Evolutionary conservation across 192 early-diverging fungal genomes (phyloP), one percentile per base, ranked within the genome.

Genomic region (Backusella morwellensis): DNA sequence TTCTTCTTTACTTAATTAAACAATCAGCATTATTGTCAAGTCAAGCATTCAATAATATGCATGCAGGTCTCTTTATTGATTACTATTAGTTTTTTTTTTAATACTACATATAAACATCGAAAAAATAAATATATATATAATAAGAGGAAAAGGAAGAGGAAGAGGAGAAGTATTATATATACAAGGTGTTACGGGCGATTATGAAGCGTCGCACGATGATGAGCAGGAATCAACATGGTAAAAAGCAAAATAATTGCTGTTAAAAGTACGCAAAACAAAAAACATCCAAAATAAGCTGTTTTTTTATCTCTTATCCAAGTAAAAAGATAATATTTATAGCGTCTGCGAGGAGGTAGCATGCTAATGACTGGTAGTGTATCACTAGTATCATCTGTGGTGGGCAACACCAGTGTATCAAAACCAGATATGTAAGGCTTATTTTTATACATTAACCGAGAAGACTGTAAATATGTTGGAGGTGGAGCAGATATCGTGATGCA

Each of bases 371-470:
- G 56, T 29, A 63, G 23, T 3, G 56, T 63, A 63, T 63, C 56
- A 63, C 23, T 63, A 11, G 12, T 0, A 63, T 63, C 56, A 11
- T 63, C 56, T 63, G 9, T 14, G 9, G 23, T 63, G 11, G 56
- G 56, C 26, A 63, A 8, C 12, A 63, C 56, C 7, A 12, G 9
- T 14, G 23, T 12, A 63, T 63, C 56, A 63, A 63, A 63, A 4
- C 56, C 56, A 63, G 56, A 26, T 63, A 63, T 63, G 11, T 63
- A 63, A 29, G 56, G 56, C 9, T 63, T 63, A 63, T 63, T 63
- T 29, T 63, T 63, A 63, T 63, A 63, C 56, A 63, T 26, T 29
- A 63, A 63, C 21, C 56, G 23, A 63, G 56, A 63, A 29, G 56
- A 63, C 26, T 63, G 56, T 63, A 63, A 3, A 29, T 63, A 63